Conservation (phyloP, 495 filamentous ascomycete genomes). For the Penicillium egyptiacum region DNA sequence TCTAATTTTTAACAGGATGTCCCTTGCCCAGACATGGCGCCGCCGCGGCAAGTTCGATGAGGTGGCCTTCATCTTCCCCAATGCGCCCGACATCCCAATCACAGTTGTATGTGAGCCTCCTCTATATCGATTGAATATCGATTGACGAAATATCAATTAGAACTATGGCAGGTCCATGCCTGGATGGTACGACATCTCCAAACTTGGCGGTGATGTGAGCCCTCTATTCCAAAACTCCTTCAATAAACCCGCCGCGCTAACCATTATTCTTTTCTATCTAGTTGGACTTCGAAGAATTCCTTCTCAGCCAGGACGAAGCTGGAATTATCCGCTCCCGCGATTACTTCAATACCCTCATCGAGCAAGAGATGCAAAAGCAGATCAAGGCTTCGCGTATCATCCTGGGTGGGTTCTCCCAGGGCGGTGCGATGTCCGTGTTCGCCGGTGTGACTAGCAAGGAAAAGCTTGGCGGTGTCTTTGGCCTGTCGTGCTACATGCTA, state of each 20-base stretch:
- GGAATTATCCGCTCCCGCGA: constrained; percentile 72
- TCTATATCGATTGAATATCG: not conserved
- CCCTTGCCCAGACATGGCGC: constrained; percentile 86
- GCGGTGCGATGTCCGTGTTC: constrained; percentile 60
- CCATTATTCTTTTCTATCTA: constrained; percentile 15
- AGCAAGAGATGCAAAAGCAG: constrained; percentile 76
- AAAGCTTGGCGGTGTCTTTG: constrained; percentile 85
- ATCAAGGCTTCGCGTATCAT: constrained; percentile 83
- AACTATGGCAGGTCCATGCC: constrained; percentile 84
- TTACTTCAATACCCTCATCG: constrained; percentile 78
- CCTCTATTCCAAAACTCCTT: not conserved
- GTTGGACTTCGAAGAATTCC: constrained; percentile 49
- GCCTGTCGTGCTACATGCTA: constrained; percentile 78
- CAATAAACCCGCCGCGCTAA: not conserved
- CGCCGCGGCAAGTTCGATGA: constrained; percentile 80
- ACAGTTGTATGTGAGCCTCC: constrained; percentile 63
- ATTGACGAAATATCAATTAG: constrained; percentile 35
- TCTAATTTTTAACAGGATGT: constrained; percentile 49
- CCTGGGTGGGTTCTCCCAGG: constrained; percentile 68
- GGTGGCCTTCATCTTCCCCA: constrained; percentile 89
- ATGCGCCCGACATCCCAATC: constrained; percentile 88
- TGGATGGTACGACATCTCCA: constrained; percentile 89
- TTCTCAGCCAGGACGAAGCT: constrained; percentile 68
- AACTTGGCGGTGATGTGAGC: constrained; percentile 49
- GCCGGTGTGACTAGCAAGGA: constrained; percentile 68